Base-by-base conservation (phyloP, 2,329 filamentous ascomycete genomes). In the Trichophyton simii region DNA sequence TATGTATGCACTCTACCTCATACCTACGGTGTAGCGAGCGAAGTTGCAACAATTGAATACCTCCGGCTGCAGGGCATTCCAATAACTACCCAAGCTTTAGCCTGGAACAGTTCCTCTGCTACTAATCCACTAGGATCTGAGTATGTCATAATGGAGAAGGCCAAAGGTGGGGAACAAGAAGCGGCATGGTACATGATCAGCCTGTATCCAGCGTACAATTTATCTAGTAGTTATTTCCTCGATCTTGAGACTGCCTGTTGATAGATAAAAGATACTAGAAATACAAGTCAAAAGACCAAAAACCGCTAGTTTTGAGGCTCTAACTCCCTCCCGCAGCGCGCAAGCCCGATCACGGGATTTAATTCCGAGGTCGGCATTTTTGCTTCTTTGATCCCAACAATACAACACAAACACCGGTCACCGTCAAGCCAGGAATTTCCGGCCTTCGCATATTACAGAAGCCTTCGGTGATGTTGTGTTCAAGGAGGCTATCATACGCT, bases 21-120 rank as follows among this genome's bases (percentile, higher is more conserved):
- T 44, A 54, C 63, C 20, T 52, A 69, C 34, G 63, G 65, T 15
- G 65, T 71, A 38, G 71, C 70, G 7, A 72, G 70, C 58, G 71
- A 74, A 58, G 72, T 72, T n/a, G 72, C 72, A 34, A 72, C 71
- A 1, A 62, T 72, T 62, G 67, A 67, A 22, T 69, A 71, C 64
- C 61, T 72, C n/a, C 69, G 68, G 8, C 48, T 57, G 2, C 63
- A 67, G 58, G 68, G 65, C 1, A 63, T 73, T 11, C 67, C 70
- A 18, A 63, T 65, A n/a, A n/a, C n/a, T n/a, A 41, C 71, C 69
- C 15, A 65, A 63, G 38, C 54, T 72, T 22, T 70, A 7, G 67
- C 50, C 15, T 72, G 68, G 57, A 64, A 64, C 1, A 36, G 63
- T 3, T 59, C 22, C 15, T 2, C 6, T 15, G 9, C 62, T 15